These are phyloP conservation scores for Dendrobium catenatum DNA, from an alignment of 106 monocot species.

Conservation along the genomic window DNA sequence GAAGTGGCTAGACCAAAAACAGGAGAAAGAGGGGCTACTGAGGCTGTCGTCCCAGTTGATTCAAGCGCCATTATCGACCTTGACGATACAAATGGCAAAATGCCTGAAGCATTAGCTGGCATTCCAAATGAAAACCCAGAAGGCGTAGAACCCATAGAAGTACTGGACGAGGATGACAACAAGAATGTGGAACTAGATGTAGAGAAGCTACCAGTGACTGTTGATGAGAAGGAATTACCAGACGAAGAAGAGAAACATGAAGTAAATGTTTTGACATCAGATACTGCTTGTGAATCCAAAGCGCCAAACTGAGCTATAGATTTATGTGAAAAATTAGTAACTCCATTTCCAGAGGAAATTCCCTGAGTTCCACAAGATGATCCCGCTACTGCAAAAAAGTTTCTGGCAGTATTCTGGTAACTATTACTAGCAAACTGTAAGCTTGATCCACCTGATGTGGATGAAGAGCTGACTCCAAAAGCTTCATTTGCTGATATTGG, in stretches of 20 bases:
- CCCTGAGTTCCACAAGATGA: not conserved
- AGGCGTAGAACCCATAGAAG: not conserved
- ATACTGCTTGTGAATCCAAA: not conserved
- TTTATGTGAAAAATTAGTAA: not conserved
- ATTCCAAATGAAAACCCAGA: constrained; percentile 1
- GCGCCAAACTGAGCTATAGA: not conserved
- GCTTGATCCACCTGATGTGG: not conserved
- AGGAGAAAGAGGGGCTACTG: constrained; percentile 9
- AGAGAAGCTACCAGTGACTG: constrained; percentile 3
- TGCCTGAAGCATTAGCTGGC: not conserved
- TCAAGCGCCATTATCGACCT: no score
- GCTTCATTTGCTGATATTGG: not conserved
- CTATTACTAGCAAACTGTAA: not conserved
- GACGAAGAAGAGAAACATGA: constrained; percentile 13
- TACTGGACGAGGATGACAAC: not conserved
- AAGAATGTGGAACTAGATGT: not conserved
- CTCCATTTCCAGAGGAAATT: not conserved
- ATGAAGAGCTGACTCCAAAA: not conserved
- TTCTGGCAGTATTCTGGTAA: not conserved
- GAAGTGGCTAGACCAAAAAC: constrained; percentile 15
- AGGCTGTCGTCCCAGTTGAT: constrained; percentile 10
- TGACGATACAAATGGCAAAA: no score
- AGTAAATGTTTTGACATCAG: not conserved
- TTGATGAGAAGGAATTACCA: constrained; percentile 12
- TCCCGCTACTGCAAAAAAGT: not conserved